Evolutionary conservation across 169 alveolate genomes (phyloP), one percentile per base, ranked within the genome.

Genomic region (Plasmodium billcollinsi): DNA sequence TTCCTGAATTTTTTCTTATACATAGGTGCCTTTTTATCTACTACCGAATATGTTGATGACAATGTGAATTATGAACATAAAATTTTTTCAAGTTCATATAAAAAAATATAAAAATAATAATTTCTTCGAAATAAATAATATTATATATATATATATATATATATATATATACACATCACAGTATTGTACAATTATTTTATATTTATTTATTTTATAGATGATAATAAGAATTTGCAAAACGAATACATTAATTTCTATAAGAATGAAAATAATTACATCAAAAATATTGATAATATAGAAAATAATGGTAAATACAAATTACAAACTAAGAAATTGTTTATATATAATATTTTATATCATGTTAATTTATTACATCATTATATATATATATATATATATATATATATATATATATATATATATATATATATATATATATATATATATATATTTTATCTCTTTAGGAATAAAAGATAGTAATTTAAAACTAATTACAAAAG

Each of bases 261-360:
- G 50, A 50, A 29, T 52, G 75, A 58, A 24, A 65, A 29, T 20
- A 43, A 76, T 26, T 76, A 76, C 52, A 65, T 76, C 45, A 21
- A 76, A 45, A 65, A 76, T 29, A 21, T 76, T 76, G 89, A 76
- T 52, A 76, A 76, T 47, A 54, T 76, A 43, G 70, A 76, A 76
- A 66, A 76, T 66, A 76, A 65, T 6, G 89, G 89, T 76, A 63
- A 76, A 0, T 39, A 39, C 47, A 39, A 5, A 39, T 39, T 39
- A 39, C 9, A 39, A 39, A 39, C 47, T 39, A 39, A 39, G 9
- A 39, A 39, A 5, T 1, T 39, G 47, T 39, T 11, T 39, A 39
- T 39, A 39, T 18, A 26, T 8, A 49, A 1, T 15, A 63, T 6
- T 9, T n/a, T 59, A 58, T 59, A 58, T 50, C 45, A 18, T 9